Evolutionary conservation across 768 basidiomycete species (phyloP), one percentile per base, ranked within the genome.

Genomic region (Kwoniella heveanensis): DNA sequence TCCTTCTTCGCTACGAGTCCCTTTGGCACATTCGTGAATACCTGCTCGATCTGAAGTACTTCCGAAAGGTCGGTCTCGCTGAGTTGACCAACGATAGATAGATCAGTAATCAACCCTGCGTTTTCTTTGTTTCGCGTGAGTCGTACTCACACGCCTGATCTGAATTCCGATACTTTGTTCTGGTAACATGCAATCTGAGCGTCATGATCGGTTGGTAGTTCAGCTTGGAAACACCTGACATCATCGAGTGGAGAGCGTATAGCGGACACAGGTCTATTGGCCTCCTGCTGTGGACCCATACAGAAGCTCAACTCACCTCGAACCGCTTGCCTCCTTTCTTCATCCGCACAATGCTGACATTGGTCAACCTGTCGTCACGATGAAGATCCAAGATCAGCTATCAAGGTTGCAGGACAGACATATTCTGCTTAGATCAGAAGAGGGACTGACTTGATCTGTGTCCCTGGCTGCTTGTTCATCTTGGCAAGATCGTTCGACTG

Each of bases 291-390:
- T n/a, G n/a, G n/a, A n/a, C n/a, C n/a, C n/a, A n/a, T n/a, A 44
- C 39, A 19, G 39, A 13, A n/a, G 7, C 29, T 26, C 21, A 22
- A 77, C 82, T n/a, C 70, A 92, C 94, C 85, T 99, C 96, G 78
- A 96, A 98, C 53, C 96, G 88, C 81, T 97, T 97, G 46, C 96
- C 96, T 50, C 90, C 92, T 79, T 98, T 98, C 84, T 93, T 96
- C 54, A 96, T 83, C 50, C 93, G 87, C 36, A 99, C 96, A 79
- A 98, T 86, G 39, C 92, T 92, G 62, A 98, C 95, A 77, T 99
- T 99, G 7, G 96, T 99, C 47, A 99, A 83, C 80, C 94, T 97
- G 80, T 21, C 10, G 6, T 19, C 12, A 10, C 6, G 5, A 3
- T 51, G 8, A 24, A 19, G 8, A 47, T 19, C 46, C 13, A 32